phyloP scores from a whole-genome alignment of 148 eudicot species.

The Chenopodium berlandieri region DNA sequence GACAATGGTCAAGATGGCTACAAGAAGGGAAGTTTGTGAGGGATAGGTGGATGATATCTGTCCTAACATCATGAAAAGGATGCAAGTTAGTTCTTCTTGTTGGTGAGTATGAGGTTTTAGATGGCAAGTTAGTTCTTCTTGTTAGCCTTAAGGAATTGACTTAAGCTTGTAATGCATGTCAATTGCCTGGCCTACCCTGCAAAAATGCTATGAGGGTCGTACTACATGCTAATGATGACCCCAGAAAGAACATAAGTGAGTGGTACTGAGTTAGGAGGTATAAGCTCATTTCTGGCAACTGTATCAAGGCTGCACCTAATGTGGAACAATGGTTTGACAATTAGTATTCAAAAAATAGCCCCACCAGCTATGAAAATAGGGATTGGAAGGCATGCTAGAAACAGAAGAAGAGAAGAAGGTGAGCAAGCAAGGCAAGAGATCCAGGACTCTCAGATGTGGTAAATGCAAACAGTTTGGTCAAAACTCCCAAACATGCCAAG shows the following conservation, averaged over 20 bases:
- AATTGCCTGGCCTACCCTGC: background rate
- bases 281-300: too few relatives aligned
- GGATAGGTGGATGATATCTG: background rate
- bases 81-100: background rate
- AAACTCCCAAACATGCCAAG: background rate
- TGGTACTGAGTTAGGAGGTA: background rate
- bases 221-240: background rate
- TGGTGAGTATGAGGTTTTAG: background rate
- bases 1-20: too few relatives aligned
- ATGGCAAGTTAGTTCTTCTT: background rate
- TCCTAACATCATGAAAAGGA: background rate
- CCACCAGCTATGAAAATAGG: background rate
- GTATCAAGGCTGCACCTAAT: too few relatives aligned
- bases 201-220: background rate
- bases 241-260: background rate
- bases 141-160: background rate
- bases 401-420: background rate
- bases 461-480: background rate
- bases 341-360: too few relatives aligned
- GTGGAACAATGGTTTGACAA: too few relatives aligned
- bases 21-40: too few relatives aligned
- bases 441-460: background rate
- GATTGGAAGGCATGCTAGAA: background rate
- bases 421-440: slow-evolving; percentile 1
- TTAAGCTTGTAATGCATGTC: background rate